Percentiles rank a stretch among this genome's conserved stretches.
Evolutionary conservation across 805 yeast genomes (phyloP).

Genomic region (Priceomyces medius): DNA sequence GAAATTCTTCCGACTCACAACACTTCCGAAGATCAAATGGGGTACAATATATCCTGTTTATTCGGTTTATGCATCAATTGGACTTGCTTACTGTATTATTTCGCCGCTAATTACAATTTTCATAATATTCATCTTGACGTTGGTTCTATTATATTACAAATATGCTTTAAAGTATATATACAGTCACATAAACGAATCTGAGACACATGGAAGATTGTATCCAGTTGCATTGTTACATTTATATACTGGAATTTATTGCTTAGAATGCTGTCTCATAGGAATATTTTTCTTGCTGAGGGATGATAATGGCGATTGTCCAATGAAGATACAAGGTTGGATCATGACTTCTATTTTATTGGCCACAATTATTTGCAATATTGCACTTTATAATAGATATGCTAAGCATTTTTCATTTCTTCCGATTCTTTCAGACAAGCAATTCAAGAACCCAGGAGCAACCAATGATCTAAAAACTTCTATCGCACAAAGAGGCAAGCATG

Average conservation of each 20-base stretch:
- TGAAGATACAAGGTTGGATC: conserved; percentile 48
- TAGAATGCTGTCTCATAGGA: conserved; percentile 78
- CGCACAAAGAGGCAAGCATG: background rate
- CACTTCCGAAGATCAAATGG: conserved; percentile 58
- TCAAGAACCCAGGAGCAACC: conserved; percentile 4
- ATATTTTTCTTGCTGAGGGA: conserved; percentile 63
- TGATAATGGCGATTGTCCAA: conserved; percentile 41
- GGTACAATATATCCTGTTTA: conserved; percentile 77
- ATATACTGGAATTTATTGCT: conserved; percentile 77
- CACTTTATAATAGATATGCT: conserved; percentile 43
- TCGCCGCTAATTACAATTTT: conserved; percentile 75
- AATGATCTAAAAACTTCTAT: background rate
- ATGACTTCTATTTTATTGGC: conserved; percentile 51
- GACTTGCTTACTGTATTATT: conserved; percentile 72
- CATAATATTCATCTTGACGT: conserved; percentile 52
- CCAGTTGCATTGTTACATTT: conserved; percentile 74
- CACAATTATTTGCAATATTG: conserved; percentile 59
- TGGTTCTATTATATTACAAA: conserved; percentile 64
- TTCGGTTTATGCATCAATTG: conserved; percentile 75
- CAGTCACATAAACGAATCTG: conserved; percentile 51
- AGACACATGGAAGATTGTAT: conserved; percentile 68
- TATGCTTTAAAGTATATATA: conserved; percentile 63
- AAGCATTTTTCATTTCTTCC: conserved; percentile 33
- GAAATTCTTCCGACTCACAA: conserved; percentile 44
- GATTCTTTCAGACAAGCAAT: conserved; percentile 18